Base-by-base conservation (phyloP, 2,329 filamentous ascomycete species). In the Fusarium udum region DNA sequence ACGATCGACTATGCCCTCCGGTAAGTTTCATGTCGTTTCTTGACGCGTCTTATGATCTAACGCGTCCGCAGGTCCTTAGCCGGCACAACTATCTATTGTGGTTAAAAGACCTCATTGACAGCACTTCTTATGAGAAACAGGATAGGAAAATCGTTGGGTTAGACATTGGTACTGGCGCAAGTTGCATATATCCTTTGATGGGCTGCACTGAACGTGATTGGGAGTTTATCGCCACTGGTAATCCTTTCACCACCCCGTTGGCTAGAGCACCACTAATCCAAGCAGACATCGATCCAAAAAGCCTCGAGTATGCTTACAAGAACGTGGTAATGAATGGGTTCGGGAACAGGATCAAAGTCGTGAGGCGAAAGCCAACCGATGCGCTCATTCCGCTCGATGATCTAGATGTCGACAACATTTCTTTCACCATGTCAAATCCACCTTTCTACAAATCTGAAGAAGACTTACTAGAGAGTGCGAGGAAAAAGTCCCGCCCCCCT, bases 391-490 rank as follows among this genome's bases (percentile, higher is more conserved):
- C 92, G 0, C 79, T 94, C 0, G 84, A 90, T 43, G 85, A 85
- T 1, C 78, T 91, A 2, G 82, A 80, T 28, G 79, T 88, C 9
- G 79, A 83, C 13, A 78, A 71, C 7, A 85, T 97, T 48, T 92
- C 95, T 79, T 98, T 98, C 80, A 91, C 90, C 66, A 97, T 98
- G 91, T 95, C 92, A 72, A 99, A 99, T 75, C 96, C 96, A 0
- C 96, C 96, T 0, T 99, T 99, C 83, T 98, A 98, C 84, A 82
- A 86, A n/a, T 95, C 93, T 0, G 83, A 88, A 7, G 82, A 87
- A 10, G 94, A 97, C 57, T 89, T 98, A 82, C 74, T 87, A 7
- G 83, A 85, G 8, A 92, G 92, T 4, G 92, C 93, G 0, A 81
- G 85, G 22, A 82, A 87, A 42, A 97, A 98, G 80, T 82, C 87